Base-by-base conservation (phyloP, 129 eudicot genomes). In the Pseudognaphalium luteoalbum region DNA sequence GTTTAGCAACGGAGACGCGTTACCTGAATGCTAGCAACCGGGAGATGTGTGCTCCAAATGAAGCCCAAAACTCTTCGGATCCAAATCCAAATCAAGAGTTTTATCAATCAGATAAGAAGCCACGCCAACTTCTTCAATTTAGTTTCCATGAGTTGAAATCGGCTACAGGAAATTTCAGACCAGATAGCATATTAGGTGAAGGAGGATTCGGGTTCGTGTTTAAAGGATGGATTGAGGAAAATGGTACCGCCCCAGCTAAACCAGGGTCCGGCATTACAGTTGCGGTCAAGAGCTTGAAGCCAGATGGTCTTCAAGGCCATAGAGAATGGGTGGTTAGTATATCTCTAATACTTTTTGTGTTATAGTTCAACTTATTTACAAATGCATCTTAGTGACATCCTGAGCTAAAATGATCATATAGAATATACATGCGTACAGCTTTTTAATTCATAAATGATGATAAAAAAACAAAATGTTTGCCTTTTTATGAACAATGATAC, bases 321-420 rank as follows among this genome's bases (percentile, higher is more conserved):
- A 82, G 98, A 88, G 98, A 92, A 90, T 92, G 98, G 98, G 92
- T 92, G 98, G 98, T 92, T 81, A 90, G 91, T 87, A 76, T 76
- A 76, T 39, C 74, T 25, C 28, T 25, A 25, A 25, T 25, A 25
- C 28, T 51, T 59, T 58, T 37, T 1, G 3, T 67, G n/a, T 65
- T 57, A 57, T 9, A 12, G 0, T 75, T 51, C 35, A 65, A 22
- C 66, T 63, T 35, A 20, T 15, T 16, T 47, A 47, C 1, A 0
- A 47, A 47, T 15, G n/a, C 34, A 32, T 32, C 4, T 32, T 32
- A 32, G 54, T 12, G 14, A 3, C 54, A 47, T 47, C 14, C 54
- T 47, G 14, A 47, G 54, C 54, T 47, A 47, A 47, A 47, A 47
- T 47, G n/a, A 47, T 47, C 54, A 17, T 47, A 47, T 14, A 47